Base-by-base conservation (phyloP, 257 asterid species). In the Penstemon eatonii region DNA sequence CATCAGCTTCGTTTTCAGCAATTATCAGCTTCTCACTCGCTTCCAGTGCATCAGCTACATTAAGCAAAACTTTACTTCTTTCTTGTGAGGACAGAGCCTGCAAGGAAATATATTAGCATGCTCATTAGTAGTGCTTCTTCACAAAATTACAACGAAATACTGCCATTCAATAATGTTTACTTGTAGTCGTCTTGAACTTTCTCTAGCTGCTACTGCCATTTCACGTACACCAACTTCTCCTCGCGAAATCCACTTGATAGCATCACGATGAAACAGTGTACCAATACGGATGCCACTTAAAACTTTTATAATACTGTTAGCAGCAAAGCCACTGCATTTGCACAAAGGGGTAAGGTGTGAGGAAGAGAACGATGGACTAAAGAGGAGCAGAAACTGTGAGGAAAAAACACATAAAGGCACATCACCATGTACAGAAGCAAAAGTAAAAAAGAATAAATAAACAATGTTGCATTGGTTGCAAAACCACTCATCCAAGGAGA, bases 201-300 rank as follows among this genome's bases (percentile, higher is more conserved):
- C 92, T 74, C 95, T 73, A 5, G 96, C 96, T 19, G 95, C 87
- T 56, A 76, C 72, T 61, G 95, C 96, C 96, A 89, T 89, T 55
- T 83, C 92, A 25, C 86, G 89, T 8, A 85, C 79, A 56, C 85
- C 84, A 60, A 79, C 72, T 38, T 87, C 88, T 43, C 79, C 85
- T 56, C 53, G 72, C 3, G 89, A 70, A 45, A 73, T 70, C 95
- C 92, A 87, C 82, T 80, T 66, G 80, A 68, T 73, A n/a, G 96
- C 84, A 72, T 89, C 90, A 25, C 76, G 85, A 51, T 89, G 96
- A 74, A 89, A 89, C 53, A 89, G 83, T 6, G 96, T 89, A 11
- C 96, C 96, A 65, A 87, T 73, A 12, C 83, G 83, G 57, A 74
- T 72, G 60, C 95, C 96, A 13, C 75, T 69, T 19, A 89, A 52